phyloP scores from a whole-genome alignment of 495 filamentous ascomycete genomes.

The Penicillium goetzii region DNA sequence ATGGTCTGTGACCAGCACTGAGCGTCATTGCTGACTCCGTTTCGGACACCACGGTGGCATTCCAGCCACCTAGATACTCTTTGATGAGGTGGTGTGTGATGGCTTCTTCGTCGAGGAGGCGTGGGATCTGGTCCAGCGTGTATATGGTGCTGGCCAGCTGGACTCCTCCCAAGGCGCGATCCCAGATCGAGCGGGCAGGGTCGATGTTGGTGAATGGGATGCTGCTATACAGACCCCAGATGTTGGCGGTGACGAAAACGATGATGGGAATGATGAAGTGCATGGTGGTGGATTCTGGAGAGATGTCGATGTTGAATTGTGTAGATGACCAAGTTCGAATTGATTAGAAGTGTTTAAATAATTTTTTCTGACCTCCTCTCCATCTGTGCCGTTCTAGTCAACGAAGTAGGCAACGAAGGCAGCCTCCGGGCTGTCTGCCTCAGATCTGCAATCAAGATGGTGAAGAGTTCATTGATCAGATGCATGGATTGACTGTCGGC shows the following conservation, averaged over 20 bases:
- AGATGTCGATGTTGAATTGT: neutral
- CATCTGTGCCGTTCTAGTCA: neutral
- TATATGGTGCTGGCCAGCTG: constrained; percentile 22
- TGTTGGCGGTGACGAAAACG: constrained; percentile 18
- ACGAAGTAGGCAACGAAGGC: neutral
- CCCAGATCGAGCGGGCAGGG: constrained; percentile 11
- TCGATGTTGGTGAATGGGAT: constrained; percentile 25
- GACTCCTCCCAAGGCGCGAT: constrained; percentile 21
- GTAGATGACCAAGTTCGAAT: neutral
- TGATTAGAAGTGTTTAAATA: neutral
- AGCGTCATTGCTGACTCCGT: constrained; percentile 2
- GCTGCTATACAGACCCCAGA: constrained; percentile 23
- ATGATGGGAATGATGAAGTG: constrained; percentile 13
- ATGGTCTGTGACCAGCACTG: neutral
- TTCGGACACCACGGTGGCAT: constrained; percentile 4
- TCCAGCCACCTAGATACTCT: constrained; percentile 1
- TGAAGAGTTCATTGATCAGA: neutral
- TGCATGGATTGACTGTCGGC: neutral
- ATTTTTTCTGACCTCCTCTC: neutral
- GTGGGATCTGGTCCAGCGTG: constrained; percentile 13
- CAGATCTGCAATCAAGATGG: neutral
- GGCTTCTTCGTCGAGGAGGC: constrained; percentile 4
- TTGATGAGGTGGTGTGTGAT: neutral
- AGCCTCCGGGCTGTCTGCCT: neutral
- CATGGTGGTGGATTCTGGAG: constrained; percentile 7